Conservation (phyloP, 257 asterid species). For the Capsicum pubescens region DNA sequence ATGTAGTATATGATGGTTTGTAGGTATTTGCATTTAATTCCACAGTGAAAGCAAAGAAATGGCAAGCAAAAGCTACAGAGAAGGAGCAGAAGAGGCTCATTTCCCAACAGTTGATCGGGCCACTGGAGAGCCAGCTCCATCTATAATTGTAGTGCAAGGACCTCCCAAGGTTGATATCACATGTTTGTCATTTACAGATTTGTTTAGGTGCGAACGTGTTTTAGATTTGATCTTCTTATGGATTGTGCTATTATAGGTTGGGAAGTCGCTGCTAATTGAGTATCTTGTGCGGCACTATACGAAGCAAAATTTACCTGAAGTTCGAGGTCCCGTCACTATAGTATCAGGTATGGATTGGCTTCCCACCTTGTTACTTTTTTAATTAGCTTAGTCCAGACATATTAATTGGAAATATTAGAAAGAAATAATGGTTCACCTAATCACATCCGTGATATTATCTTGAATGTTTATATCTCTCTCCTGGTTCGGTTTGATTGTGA, state of each 20-base stretch:
- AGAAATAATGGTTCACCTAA: not conserved
- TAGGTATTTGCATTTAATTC: constrained; percentile 84
- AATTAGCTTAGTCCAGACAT: not conserved
- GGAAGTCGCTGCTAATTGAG: constrained; percentile 88
- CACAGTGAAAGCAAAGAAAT: constrained; percentile 76
- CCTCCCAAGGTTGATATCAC: constrained; percentile 78
- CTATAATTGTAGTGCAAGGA: constrained; percentile 88
- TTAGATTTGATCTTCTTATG: not conserved
- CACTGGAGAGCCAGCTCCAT: constrained; percentile 92
- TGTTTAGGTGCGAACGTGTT: not conserved
- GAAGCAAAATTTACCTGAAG: constrained; percentile 92
- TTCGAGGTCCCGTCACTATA: constrained; percentile 88
- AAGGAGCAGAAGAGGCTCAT: constrained; percentile 89
- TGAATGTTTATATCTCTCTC: not conserved
- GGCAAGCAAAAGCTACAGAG: constrained; percentile 80
- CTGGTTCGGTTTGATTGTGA: not conserved
- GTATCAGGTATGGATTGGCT: constrained; percentile 74
- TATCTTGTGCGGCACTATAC: constrained; percentile 84
- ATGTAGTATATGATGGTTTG: not conserved
- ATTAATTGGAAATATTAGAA: constrained; percentile 6
- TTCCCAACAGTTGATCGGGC: constrained; percentile 76
- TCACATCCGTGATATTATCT: not conserved
- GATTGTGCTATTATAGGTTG: constrained; percentile 56
- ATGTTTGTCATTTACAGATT: not conserved
- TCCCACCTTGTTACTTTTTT: not conserved